Percentiles rank a stretch among this genome's conserved stretches.
phyloP scores from a whole-genome alignment of 208 protist species.

The Vickermania spadyakhi region DNA sequence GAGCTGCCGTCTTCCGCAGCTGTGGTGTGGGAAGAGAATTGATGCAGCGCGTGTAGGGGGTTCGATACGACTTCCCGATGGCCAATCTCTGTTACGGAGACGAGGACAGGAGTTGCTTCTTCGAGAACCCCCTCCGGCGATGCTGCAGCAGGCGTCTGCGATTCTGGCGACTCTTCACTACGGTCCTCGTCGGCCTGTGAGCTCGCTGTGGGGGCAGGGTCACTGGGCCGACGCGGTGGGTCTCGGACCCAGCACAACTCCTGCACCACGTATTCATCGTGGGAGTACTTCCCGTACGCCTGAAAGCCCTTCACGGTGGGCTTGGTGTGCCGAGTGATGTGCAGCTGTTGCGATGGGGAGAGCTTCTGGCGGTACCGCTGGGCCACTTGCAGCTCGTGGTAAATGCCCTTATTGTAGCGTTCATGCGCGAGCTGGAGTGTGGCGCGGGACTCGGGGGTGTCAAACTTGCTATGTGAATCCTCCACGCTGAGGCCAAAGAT shows the following conservation, averaged over 20 bases:
- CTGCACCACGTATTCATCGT: constrained; percentile 60
- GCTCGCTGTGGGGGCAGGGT: too few relatives aligned
- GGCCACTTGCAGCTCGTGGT: constrained; percentile 71
- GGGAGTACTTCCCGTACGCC: constrained; percentile 57
- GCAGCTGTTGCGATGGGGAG: constrained; percentile 49
- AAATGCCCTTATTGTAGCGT: constrained; percentile 69
- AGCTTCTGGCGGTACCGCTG: constrained; percentile 61
- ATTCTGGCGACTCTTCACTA: too few relatives aligned
- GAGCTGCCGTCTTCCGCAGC: too few relatives aligned
- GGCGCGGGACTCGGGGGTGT: constrained; percentile 54
- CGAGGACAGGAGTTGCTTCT: neutral
- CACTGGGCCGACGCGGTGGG: too few relatives aligned
- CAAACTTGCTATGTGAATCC: constrained; percentile 82
- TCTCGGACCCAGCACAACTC: constrained; percentile 41
- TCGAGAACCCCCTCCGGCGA: neutral
- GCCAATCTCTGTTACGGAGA: neutral
- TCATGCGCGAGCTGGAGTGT: constrained; percentile 70
- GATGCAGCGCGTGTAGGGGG: neutral
- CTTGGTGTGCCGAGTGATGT: constrained; percentile 75
- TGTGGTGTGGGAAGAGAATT: neutral
- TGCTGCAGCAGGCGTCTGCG: neutral
- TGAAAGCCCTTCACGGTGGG: constrained; percentile 72
- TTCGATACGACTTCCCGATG: neutral
- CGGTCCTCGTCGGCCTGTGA: too few relatives aligned
- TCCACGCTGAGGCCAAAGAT: constrained; percentile 84